Base-by-base conservation (phyloP, 1,284 basidiomycete genomes). In the Mycosarcoma maydis region DNA sequence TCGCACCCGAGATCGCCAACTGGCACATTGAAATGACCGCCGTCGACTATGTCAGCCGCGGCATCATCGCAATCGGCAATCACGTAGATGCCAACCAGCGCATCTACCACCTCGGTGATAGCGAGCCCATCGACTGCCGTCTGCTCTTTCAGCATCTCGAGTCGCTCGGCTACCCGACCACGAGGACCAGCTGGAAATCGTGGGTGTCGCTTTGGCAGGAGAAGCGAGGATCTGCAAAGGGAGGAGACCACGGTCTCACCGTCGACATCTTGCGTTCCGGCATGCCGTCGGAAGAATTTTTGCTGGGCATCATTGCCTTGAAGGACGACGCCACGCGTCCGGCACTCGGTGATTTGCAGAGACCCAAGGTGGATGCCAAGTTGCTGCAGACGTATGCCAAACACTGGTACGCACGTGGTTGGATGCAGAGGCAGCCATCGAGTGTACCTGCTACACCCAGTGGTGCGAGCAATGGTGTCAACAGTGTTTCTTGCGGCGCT, bases 21-120 rank as follows among this genome's bases (percentile, higher is more conserved):
- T 81, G 77, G 77, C 66, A 67, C 49, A 61, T 72, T 16, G 80
- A 81, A 56, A 80, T 81, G 80, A 81, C 79, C 16, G 75, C 80
- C 2, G 80, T 76, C 40, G 76, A 81, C 66, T 76, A 54, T 40
- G 80, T 81, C 42, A 72, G 65, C 42, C 53, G 78, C 38, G 77
- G 75, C 20, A 78, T 81, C 44, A 67, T 77, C n/a, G 69, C 76
- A 2, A 52, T 80, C 14, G 57, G 57, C 32, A 56, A 73, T 38
- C 68, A 75, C 51, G 66, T 69, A 13, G 76, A 76, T 34, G 44
- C 59, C 14, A 47, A 72, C 13, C 73, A 78, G 52, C 59, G 47
- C 38, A 64, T 80, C 49, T 81, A 76, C 68, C 80, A 81, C 32
- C 38, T 81, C 22, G 78, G 75, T 37, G 77, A 81, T 48, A 60